Evolutionary conservation across 345 rosid genomes (phyloP).

Genomic region (Trapa bicornis): DNA sequence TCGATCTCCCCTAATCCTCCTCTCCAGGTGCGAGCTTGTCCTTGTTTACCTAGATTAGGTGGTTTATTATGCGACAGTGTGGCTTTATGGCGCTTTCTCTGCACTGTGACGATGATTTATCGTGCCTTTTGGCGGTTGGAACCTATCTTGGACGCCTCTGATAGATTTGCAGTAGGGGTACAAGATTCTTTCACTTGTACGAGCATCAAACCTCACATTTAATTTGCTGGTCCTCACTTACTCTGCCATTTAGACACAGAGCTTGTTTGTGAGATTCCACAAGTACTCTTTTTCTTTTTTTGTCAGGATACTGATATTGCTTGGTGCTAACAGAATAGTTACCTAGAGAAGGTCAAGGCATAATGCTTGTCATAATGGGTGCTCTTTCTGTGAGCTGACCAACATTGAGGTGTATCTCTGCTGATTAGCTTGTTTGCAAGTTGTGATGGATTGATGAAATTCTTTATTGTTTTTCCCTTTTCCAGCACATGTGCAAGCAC

Average conservation of each 20-base stretch:
- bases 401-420: not conserved
- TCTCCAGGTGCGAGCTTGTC: conserved; percentile 30
- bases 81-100: not conserved
- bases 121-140: not conserved
- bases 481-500: not conserved
- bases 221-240: not conserved
- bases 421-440: not conserved
- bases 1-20: conserved; percentile 47
- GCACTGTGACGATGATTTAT: not conserved
- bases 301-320: too few relatives aligned
- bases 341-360: not conserved
- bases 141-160: not conserved
- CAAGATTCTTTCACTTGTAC: not conserved
- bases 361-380: not conserved
- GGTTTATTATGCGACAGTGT: not conserved
- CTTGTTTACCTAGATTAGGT: not conserved
- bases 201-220: not conserved
- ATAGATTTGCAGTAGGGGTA: not conserved
- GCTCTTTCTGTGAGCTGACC: not conserved
- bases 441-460: not conserved
- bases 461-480: not conserved
- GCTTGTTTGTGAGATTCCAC: not conserved
- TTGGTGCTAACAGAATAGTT: not conserved
- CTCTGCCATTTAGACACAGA: not conserved
- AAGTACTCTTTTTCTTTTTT: too few relatives aligned